Conservation (phyloP, 441 rosid genomes). For the Populus hybrid region DNA sequence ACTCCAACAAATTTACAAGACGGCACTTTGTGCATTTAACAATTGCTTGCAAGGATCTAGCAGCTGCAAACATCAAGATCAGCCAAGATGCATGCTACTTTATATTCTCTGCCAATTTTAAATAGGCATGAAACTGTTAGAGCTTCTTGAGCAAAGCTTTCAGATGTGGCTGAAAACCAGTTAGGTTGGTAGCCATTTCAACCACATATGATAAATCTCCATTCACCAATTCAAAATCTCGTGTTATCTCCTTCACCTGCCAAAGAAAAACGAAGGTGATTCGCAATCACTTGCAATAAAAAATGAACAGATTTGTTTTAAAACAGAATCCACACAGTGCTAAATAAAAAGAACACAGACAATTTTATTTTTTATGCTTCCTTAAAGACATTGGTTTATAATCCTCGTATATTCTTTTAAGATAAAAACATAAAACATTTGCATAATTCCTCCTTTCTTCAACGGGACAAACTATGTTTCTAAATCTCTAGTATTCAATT, state of each 20-base stretch:
- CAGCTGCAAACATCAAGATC: background rate
- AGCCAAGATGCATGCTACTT: background rate
- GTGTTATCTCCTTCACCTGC: slow-evolving; percentile 58
- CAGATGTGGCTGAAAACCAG: slow-evolving; percentile 50
- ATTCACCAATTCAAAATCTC: slow-evolving; percentile 46
- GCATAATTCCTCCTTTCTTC: background rate
- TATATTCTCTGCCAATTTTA: too few relatives aligned
- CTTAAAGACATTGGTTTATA: background rate
- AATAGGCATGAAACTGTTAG: slow-evolving; percentile 8
- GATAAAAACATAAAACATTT: background rate
- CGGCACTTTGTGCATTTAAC: background rate
- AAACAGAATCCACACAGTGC: background rate
- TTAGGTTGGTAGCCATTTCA: slow-evolving; percentile 50
- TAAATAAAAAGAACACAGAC: background rate
- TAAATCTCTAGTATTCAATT: background rate
- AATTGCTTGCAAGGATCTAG: background rate
- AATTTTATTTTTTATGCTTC: background rate
- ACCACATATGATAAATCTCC: slow-evolving; percentile 53
- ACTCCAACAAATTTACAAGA: background rate
- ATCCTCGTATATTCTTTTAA: background rate
- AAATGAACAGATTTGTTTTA: background rate
- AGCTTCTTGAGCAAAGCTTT: slow-evolving; percentile 52
- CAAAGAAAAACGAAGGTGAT: background rate
- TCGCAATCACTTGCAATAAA: background rate
- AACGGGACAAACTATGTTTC: background rate